Evolutionary conservation across 768 basidiomycete genomes (phyloP).

Genomic region (Rhodosporidiobolus odoratus): DNA sequence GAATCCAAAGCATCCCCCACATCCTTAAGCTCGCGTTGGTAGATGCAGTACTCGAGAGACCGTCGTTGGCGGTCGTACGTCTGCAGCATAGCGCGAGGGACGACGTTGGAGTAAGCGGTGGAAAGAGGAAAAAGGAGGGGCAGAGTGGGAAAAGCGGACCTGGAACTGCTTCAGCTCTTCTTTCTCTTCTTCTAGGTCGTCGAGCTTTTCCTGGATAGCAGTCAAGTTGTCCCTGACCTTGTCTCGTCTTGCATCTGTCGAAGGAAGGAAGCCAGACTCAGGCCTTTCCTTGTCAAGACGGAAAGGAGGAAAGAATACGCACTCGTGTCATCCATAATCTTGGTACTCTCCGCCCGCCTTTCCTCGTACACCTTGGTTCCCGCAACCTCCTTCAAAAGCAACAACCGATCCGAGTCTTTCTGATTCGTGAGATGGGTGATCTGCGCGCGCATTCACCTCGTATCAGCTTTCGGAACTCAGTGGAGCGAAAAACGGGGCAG

Average conservation of each 20-base stretch:
- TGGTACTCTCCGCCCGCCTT: conserved; percentile 80
- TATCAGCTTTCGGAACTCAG: not conserved
- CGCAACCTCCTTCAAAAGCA: conserved; percentile 94
- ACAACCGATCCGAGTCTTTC: conserved; percentile 87
- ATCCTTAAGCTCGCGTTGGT: conserved; percentile 84
- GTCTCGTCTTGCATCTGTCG: conserved; percentile 73
- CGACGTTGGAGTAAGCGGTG: not conserved
- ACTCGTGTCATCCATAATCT: conserved; percentile 90
- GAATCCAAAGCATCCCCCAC: conserved; percentile 68
- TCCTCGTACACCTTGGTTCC: conserved; percentile 98
- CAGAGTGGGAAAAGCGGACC: conserved; percentile 47
- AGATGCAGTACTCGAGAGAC: conserved; percentile 89
- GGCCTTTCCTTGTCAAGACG: not conserved
- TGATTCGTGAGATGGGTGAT: conserved; percentile 96
- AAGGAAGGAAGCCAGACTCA: no score
- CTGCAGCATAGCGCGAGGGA: not conserved
- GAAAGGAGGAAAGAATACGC: conserved; percentile 2
- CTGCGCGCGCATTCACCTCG: conserved; percentile 49
- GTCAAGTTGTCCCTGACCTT: conserved; percentile 87
- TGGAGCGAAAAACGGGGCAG: not conserved
- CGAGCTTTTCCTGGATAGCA: conserved; percentile 81
- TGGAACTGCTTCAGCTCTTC: conserved; percentile 96
- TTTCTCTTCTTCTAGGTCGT: conserved; percentile 94
- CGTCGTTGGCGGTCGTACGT: conserved; percentile 83
- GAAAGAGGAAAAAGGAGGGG: not conserved